Conservation (phyloP, 1,284 basidiomycete species). For the Ustilago esculenta region DNA sequence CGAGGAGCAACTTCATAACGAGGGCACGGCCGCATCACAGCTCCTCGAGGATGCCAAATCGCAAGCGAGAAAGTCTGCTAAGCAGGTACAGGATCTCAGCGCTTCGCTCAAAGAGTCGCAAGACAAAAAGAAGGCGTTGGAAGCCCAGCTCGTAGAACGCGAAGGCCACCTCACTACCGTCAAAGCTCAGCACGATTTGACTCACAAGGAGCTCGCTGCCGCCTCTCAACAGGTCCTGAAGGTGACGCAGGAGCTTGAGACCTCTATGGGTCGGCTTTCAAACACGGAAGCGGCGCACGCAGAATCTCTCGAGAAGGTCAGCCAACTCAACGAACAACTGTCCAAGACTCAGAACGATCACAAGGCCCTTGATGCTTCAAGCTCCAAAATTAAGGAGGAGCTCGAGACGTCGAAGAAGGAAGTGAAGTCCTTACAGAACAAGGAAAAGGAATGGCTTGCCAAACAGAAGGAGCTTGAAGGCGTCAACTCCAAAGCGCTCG, state of each 20-base stretch:
- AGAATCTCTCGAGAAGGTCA: conserved; percentile 15
- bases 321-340: conserved; percentile 22
- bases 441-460: conserved; percentile 25
- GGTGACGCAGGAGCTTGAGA: conserved; percentile 18
- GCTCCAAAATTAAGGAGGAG: conserved; percentile 13
- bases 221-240: conserved; percentile 10
- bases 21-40: conserved; percentile 10
- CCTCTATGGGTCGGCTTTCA: conserved; percentile 4
- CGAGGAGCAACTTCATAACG: conserved; percentile 15
- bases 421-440: conserved; percentile 6
- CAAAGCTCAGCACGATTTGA: conserved; percentile 11
- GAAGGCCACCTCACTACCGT: conserved; percentile 9
- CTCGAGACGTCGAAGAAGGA: conserved; percentile 29
- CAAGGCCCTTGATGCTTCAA: conserved; percentile 18
- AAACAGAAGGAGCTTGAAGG: conserved; percentile 36
- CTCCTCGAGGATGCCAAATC: conserved; percentile 21
- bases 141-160: conserved; percentile 21
- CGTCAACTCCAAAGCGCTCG: conserved; percentile 11
- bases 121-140: conserved; percentile 10
- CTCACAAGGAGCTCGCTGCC: conserved; percentile 10
- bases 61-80: conserved; percentile 16
- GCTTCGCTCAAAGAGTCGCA: conserved; percentile 18
- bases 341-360: conserved; percentile 19
- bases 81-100: conserved; percentile 12
- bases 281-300: conserved; percentile 10